A percentile compares a stretch with the other conserved stretches of the same genome.
These are phyloP conservation scores for Fusarium nematophilum DNA, from an alignment of 2,329 filamentous ascomycete species.

Conservation along the genomic window DNA sequence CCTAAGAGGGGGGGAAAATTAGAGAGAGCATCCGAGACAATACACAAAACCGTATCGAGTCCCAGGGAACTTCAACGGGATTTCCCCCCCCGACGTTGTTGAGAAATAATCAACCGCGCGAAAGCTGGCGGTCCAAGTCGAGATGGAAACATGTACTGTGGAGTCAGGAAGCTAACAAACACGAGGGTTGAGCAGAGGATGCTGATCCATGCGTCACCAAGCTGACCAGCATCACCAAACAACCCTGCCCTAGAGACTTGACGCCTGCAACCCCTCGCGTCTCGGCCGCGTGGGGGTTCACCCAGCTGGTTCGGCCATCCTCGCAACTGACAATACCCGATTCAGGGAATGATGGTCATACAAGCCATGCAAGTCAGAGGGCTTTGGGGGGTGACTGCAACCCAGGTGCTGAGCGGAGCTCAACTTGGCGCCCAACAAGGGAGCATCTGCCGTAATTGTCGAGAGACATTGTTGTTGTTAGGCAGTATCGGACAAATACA, in stretches of 20 bases:
- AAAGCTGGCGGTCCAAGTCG: too few species aligned
- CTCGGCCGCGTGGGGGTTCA: constrained; percentile 41
- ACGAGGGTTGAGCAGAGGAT: too few species aligned
- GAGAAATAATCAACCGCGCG: too few species aligned
- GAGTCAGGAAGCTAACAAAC: too few species aligned
- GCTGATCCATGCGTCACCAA: constrained; percentile 31
- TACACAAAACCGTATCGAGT: too few species aligned
- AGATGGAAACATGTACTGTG: too few species aligned
- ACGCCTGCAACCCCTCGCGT: constrained; percentile 34
- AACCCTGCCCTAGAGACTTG: constrained; percentile 16
- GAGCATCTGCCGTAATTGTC: constrained; percentile 37
- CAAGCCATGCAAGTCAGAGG: constrained; percentile 45
- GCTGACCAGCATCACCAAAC: constrained; percentile 1
- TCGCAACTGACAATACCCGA: constrained; percentile 36
- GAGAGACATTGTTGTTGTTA: constrained; percentile 37
- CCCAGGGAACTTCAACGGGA: too few species aligned
- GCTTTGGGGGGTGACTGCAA: constrained; percentile 37
- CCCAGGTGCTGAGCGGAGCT: constrained; percentile 27
- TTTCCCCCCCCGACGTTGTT: too few species aligned
- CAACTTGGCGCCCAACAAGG: constrained; percentile 34
- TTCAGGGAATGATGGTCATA: constrained; percentile 39
- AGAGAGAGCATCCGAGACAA: too few species aligned
- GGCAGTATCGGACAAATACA: constrained; percentile 28
- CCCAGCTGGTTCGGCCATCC: constrained; percentile 25
- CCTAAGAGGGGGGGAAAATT: too few species aligned